A percentile compares a stretch with the other conserved stretches of the same genome.
phyloP scores from a whole-genome alignment of 2,329 filamentous ascomycete genomes.

The Cytospora leucostoma region DNA sequence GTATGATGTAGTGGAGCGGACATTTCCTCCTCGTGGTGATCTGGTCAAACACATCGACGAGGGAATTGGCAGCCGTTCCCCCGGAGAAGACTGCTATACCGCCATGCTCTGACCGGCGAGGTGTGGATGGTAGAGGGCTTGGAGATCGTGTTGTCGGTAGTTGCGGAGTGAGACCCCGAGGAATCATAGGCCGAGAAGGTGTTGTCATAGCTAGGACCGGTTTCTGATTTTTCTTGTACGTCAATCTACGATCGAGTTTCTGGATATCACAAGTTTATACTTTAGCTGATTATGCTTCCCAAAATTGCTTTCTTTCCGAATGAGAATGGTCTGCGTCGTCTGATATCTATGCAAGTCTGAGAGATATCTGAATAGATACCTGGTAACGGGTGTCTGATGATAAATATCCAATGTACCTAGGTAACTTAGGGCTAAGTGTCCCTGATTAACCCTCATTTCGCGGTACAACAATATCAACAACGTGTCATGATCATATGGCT shows the following conservation, averaged over 20 bases:
- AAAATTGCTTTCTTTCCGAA: too few relatives aligned
- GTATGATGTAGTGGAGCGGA: constrained; percentile 81
- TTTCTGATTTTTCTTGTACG: not conserved
- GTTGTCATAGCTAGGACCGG: not conserved
- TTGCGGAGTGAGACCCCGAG: constrained; percentile 15
- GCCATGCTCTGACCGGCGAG: constrained; percentile 11
- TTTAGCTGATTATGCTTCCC: not conserved
- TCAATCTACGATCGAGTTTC: not conserved
- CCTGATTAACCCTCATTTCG: constrained; percentile 6
- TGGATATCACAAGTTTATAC: not conserved
- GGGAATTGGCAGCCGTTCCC: constrained; percentile 89
- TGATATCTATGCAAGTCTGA: too few relatives aligned
- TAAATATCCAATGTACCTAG: too few relatives aligned
- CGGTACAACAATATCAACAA: constrained; percentile 18
- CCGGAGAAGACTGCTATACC: constrained; percentile 87
- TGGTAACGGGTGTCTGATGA: too few relatives aligned
- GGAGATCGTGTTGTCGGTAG: constrained; percentile 8
- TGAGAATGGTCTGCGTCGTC: too few relatives aligned
- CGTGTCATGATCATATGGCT: constrained; percentile 33
- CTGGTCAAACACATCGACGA: constrained; percentile 84
- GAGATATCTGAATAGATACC: too few relatives aligned
- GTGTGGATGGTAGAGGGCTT: constrained; percentile 17
- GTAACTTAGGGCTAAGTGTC: constrained; percentile 13
- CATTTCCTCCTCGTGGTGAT: constrained; percentile 66
- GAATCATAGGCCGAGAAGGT: constrained; percentile 6